Conservation (phyloP, 169 alveolate species). For the Babesia gibsoni region DNA sequence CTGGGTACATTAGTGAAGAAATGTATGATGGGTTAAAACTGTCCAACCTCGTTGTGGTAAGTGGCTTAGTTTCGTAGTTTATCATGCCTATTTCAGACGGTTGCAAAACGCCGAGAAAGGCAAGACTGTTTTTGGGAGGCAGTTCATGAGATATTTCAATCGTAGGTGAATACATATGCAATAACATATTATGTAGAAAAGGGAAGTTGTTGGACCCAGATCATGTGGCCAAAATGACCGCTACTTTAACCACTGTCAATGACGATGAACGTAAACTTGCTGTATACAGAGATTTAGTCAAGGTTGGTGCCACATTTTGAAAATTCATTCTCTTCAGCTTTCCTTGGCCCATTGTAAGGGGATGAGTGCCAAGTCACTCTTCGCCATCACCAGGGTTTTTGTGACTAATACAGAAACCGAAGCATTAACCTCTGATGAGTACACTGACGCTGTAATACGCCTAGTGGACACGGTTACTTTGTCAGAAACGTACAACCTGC, state of each 20-base stretch:
- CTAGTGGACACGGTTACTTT: background rate
- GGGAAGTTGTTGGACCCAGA: slow-evolving; percentile 1
- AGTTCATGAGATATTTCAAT: background rate
- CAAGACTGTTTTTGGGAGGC: slow-evolving; percentile 47
- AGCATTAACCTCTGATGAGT: background rate
- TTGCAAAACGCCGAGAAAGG: slow-evolving; percentile 9
- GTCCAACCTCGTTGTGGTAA: slow-evolving; percentile 42
- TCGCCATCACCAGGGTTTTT: slow-evolving; percentile 24
- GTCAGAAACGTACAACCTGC: background rate
- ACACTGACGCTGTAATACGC: slow-evolving; percentile 14
- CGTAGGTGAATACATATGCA: background rate
- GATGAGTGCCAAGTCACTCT: slow-evolving; percentile 29
- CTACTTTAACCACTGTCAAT: slow-evolving; percentile 3
- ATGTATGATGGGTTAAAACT: slow-evolving; percentile 21
- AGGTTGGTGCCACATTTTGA: background rate
- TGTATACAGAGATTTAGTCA: slow-evolving; percentile 18
- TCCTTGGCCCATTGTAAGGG: background rate
- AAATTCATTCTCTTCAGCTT: background rate
- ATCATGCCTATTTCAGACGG: background rate
- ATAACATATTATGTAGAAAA: background rate
- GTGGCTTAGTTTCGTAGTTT: background rate
- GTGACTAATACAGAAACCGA: slow-evolving; percentile 14
- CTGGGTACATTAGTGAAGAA: background rate
- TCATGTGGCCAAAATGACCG: slow-evolving; percentile 35
- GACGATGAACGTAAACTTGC: background rate